phyloP scores from a whole-genome alignment of 2,329 filamentous ascomycete genomes.

The Nigrograna mackinnonii region DNA sequence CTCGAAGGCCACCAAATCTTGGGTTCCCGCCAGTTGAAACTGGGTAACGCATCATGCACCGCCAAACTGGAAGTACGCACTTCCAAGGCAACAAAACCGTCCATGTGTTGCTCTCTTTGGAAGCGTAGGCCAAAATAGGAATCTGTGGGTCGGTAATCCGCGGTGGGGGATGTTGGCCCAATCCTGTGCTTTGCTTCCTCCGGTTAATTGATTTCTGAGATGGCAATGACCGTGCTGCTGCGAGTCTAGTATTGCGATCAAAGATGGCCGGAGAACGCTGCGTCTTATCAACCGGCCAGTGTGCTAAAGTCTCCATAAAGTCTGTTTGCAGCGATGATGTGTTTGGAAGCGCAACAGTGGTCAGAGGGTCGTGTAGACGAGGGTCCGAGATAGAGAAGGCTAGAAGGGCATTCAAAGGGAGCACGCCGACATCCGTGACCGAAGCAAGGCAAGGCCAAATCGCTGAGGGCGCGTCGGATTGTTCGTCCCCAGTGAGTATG shows the following conservation, averaged over 20 bases:
- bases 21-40: constrained; percentile 80
- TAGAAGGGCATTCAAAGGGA: constrained; percentile 72
- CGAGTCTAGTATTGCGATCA: constrained; percentile 66
- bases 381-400: constrained; percentile 78
- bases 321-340: constrained; percentile 27
- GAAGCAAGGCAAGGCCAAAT: constrained; percentile 33
- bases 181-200: constrained; percentile 65
- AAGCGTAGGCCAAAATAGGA: constrained; percentile 72
- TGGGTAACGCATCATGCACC: constrained; percentile 80
- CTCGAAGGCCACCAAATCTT: constrained; percentile 78
- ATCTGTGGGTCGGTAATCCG: constrained; percentile 71
- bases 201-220: constrained; percentile 81
- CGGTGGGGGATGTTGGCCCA: constrained; percentile 65
- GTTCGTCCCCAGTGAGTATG: constrained; percentile 7
- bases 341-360: constrained; percentile 44
- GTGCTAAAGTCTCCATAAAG: constrained; percentile 64
- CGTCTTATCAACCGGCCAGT: constrained; percentile 67
- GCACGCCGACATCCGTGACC: constrained; percentile 56
- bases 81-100: constrained; percentile 88
- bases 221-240: constrained; percentile 68
- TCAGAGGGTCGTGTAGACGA: constrained; percentile 76
- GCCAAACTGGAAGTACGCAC: constrained; percentile 84
- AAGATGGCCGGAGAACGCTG: constrained; percentile 63
- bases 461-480: constrained; percentile 35
- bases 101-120: constrained; percentile 66